These are phyloP conservation scores for Cadophora gregata DNA, from an alignment of 2,329 filamentous ascomycete species.

Conservation along the genomic window DNA sequence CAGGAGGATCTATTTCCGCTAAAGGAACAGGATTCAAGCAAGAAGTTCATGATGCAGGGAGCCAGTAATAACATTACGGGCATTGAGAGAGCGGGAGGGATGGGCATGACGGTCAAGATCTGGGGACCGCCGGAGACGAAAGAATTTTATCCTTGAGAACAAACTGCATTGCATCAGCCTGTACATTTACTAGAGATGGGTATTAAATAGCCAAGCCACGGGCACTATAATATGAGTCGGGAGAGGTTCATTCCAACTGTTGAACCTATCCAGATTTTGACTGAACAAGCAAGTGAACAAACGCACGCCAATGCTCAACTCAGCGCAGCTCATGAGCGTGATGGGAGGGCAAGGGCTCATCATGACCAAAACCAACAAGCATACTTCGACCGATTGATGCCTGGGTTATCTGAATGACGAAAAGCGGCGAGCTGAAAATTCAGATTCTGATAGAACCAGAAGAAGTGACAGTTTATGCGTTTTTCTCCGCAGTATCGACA, in stretches of 20 bases:
- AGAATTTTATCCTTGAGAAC: constrained; percentile 13
- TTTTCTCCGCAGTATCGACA: not conserved
- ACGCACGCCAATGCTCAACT: not conserved
- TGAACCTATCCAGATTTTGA: no score
- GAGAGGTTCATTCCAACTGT: not conserved
- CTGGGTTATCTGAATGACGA: not conserved
- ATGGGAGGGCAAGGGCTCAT: not conserved
- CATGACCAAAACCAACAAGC: not conserved
- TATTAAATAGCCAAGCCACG: not conserved
- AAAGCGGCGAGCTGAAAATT: constrained; percentile 2
- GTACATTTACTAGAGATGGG: not conserved
- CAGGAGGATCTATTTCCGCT: not conserved
- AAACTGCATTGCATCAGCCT: not conserved
- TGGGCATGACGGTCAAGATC: constrained; percentile 21
- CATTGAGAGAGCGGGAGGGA: constrained; percentile 10
- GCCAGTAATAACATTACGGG: not conserved
- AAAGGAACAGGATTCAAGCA: constrained; percentile 9
- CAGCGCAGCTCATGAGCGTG: not conserved
- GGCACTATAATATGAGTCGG: not conserved
- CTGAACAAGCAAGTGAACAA: not conserved
- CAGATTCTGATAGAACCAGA: not conserved
- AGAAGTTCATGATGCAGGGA: constrained; percentile 6
- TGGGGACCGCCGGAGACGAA: constrained; percentile 15
- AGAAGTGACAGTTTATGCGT: not conserved
- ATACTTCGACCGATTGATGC: not conserved